A percentile compares a stretch with the other conserved stretches of the same genome.
Conservation (phyloP, 2,329 filamentous ascomycete species). For the Phialophora verrucosa region DNA sequence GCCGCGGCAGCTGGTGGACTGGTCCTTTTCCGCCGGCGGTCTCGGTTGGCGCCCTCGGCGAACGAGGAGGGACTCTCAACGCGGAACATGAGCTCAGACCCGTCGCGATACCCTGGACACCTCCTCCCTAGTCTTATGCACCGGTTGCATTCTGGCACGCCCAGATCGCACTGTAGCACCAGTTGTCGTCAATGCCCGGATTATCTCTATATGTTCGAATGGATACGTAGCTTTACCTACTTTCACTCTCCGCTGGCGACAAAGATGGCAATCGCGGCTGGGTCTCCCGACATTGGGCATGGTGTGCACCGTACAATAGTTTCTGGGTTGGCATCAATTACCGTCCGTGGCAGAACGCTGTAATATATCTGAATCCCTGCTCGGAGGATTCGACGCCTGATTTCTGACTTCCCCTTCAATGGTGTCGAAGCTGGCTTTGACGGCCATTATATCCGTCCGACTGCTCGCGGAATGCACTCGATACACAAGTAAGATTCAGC, state of each 20-base stretch:
- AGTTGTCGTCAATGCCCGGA: conserved; percentile 18
- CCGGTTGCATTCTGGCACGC: conserved; percentile 32
- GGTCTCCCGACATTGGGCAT: conserved; percentile 38
- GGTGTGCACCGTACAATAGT: background rate
- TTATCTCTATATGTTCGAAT: conserved; percentile 2
- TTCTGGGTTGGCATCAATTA: background rate
- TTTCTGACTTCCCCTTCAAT: conserved; percentile 2
- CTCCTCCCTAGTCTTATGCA: conserved; percentile 40
- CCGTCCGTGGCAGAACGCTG: no score
- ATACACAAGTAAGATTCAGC: background rate
- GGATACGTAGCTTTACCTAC: conserved; percentile 17
- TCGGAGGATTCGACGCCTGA: background rate
- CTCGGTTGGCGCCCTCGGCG: conserved; percentile 18
- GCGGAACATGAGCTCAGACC: conserved; percentile 44
- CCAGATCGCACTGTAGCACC: conserved; percentile 30
- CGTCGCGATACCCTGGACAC: conserved; percentile 44
- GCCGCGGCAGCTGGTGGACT: background rate
- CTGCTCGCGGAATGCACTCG: conserved; percentile 17
- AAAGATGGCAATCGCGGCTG: conserved; percentile 35
- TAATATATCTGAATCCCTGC: background rate
- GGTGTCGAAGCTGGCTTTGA: background rate
- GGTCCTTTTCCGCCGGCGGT: conserved; percentile 22
- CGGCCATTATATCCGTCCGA: conserved; percentile 15
- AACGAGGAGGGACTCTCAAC: conserved; percentile 39
- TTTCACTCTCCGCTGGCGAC: conserved; percentile 33